Evolutionary conservation across 805 yeast species (phyloP), one percentile per base, ranked within the genome.

Genomic region (Kregervanrija fluxuum): DNA sequence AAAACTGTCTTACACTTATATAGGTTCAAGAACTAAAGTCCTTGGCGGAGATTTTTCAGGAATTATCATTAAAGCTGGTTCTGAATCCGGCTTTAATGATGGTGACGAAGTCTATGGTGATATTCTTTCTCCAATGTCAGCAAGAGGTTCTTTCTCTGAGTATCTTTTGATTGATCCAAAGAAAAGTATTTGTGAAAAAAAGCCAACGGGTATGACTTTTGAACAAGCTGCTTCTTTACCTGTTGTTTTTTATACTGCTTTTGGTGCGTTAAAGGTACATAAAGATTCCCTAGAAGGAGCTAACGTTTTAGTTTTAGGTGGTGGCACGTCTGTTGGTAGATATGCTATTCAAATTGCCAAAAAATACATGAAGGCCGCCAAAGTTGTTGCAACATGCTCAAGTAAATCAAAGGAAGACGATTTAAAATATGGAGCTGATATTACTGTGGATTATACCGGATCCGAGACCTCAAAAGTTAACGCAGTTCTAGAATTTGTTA

Each of bases 151-250:
- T 1, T 52, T 71, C n/a, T 49, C 69, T 3, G 75, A 77, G 49
- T 79, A 75, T 52, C 50, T 70, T 15, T 37, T 75, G 15, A 44
- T 51, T 33, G 68, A 76, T 42, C 64, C 66, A 4, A 46, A 42
- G 3, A 55, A 52, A 6, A 41, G 37, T 12, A 11, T 42, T 11
- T 33, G 45, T 2, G 62, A 71, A 0, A 67, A 66, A 39, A 71
- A 73, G 40, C 82, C 87, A 3, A 58, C 60, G 4, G 67, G 65
- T 22, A 48, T 84, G 38, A 52, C 74, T 2, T 60, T 68, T 44
- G 74, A 65, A 33, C 75, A 79, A 52, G 87, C 90, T 40, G 83
- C 85, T 2, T 74, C 86, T 1, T 73, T 75, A 63, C 84, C 87
- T 0, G 62, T 82, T 50, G 81, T 77, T 0, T 77, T 73, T 51